Conservation (phyloP, 2,329 filamentous ascomycete genomes). For the Microcera coccophila region DNA sequence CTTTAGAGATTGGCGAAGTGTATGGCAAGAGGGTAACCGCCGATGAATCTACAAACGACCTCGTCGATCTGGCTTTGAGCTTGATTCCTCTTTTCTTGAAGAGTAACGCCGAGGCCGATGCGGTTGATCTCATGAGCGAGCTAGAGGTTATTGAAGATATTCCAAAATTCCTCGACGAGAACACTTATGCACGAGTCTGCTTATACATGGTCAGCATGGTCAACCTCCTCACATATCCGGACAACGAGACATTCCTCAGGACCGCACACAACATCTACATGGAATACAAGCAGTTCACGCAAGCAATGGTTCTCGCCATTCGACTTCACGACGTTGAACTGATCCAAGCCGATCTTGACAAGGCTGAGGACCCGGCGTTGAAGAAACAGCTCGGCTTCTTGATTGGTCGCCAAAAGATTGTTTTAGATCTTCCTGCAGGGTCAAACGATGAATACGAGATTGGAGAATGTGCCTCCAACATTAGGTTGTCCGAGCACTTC, state of each 20-base stretch:
- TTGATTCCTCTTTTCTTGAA: slow-evolving; percentile 93
- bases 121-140: slow-evolving; percentile 94
- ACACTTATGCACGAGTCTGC: slow-evolving; percentile 90
- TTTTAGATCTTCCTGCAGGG: slow-evolving; percentile 65
- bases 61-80: slow-evolving; percentile 77
- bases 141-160: slow-evolving; percentile 95
- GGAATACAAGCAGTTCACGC: slow-evolving; percentile 85
- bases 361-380: slow-evolving; percentile 73
- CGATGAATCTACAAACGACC: slow-evolving; percentile 77
- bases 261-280: slow-evolving; percentile 94
- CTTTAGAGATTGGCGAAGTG: slow-evolving; percentile 92
- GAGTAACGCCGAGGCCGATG: slow-evolving; percentile 97
- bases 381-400: slow-evolving; percentile 95
- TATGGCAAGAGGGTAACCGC: slow-evolving; percentile 83
- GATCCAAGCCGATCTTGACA: slow-evolving; percentile 76
- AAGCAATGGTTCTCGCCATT: slow-evolving; percentile 92
- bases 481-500: slow-evolving; percentile 85
- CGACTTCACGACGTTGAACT: slow-evolving; percentile 82
- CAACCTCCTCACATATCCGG: slow-evolving; percentile 91
- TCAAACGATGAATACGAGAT: slow-evolving; percentile 69
- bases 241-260: slow-evolving; percentile 91
- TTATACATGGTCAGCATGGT: slow-evolving; percentile 99
- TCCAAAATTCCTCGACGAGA: slow-evolving; percentile 82
- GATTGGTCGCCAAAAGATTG: slow-evolving; percentile 86
- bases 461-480: slow-evolving; percentile 80